These are phyloP conservation scores for Fusarium stilboides DNA, from an alignment of 2,329 filamentous ascomycete genomes.

Conservation along the genomic window DNA sequence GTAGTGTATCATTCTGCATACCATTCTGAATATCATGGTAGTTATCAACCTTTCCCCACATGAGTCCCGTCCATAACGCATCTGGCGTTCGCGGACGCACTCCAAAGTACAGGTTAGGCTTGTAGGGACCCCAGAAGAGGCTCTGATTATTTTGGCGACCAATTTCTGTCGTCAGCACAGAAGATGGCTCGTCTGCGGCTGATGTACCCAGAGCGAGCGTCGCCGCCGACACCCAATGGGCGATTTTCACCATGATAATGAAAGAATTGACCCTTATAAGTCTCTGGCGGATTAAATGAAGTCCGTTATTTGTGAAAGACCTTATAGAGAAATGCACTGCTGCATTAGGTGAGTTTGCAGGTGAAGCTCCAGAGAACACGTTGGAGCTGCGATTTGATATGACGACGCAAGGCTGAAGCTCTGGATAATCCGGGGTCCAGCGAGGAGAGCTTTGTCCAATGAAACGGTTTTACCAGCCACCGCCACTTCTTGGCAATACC, in stretches of 20 bases:
- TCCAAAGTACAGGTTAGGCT: slow-evolving; percentile 95
- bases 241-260: slow-evolving; percentile 52
- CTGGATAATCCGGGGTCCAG: slow-evolving; percentile 11
- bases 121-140: slow-evolving; percentile 95
- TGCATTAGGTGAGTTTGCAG: slow-evolving; percentile 22
- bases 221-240: slow-evolving; percentile 52
- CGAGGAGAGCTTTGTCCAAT: slow-evolving; percentile 48
- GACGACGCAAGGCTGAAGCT: slow-evolving; percentile 50
- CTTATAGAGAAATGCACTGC: slow-evolving; percentile 11
- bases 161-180: slow-evolving; percentile 64
- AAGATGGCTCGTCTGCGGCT: slow-evolving; percentile 52
- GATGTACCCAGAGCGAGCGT: slow-evolving; percentile 48
- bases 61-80: slow-evolving; percentile 84
- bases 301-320: not conserved
- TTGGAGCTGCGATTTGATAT: slow-evolving; percentile 29
- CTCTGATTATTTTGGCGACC: slow-evolving; percentile 80
- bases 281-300: not conserved
- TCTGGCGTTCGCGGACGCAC: slow-evolving; percentile 85
- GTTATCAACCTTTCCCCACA: slow-evolving; percentile 90
- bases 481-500: slow-evolving; percentile 6
- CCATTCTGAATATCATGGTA: slow-evolving; percentile 82
- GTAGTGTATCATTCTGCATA: slow-evolving; percentile 57
- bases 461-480: slow-evolving; percentile 40
- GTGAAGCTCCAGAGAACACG: slow-evolving; percentile 47
- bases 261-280: not conserved